These are phyloP conservation scores for Ophiocordyceps unilateralis DNA, from an alignment of 2,329 filamentous ascomycete species.

Conservation along the genomic window DNA sequence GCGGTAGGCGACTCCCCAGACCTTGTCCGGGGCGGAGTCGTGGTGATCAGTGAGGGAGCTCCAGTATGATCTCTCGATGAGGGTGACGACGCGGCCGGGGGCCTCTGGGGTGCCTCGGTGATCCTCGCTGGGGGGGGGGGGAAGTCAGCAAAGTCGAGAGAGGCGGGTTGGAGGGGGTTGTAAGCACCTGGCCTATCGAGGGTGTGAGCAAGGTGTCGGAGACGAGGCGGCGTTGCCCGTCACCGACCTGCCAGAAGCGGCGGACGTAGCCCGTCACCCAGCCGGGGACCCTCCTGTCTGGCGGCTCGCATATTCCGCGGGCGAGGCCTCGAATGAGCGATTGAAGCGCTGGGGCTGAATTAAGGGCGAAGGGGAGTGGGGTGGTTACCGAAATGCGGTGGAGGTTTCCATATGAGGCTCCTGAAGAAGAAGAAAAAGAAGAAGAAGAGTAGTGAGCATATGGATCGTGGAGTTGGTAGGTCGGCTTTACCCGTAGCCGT, in stretches of 20 bases:
- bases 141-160: background rate
- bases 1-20: constrained; percentile 90
- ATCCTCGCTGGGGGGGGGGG: constrained; percentile 49
- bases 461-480: background rate
- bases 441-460: background rate
- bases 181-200: constrained; percentile 1
- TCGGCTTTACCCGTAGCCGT: constrained; percentile 71
- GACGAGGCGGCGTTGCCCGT: constrained; percentile 1
- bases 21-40: constrained; percentile 40
- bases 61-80: constrained; percentile 78
- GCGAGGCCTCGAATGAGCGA: background rate
- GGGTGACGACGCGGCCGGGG: constrained; percentile 81
- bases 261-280: constrained; percentile 90
- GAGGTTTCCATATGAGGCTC: constrained; percentile 96
- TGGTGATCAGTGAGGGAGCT: constrained; percentile 55
- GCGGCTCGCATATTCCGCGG: background rate
- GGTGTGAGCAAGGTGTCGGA: background rate
- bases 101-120: constrained; percentile 80
- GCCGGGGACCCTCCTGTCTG: constrained; percentile 71
- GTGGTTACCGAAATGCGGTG: constrained; percentile 71
- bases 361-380: background rate
- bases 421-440: constrained; percentile 16
- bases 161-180: background rate
- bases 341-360: background rate
- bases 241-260: constrained; percentile 87